phyloP scores from a whole-genome alignment of 805 yeast genomes.

The Gaillardinia entomophila region DNA sequence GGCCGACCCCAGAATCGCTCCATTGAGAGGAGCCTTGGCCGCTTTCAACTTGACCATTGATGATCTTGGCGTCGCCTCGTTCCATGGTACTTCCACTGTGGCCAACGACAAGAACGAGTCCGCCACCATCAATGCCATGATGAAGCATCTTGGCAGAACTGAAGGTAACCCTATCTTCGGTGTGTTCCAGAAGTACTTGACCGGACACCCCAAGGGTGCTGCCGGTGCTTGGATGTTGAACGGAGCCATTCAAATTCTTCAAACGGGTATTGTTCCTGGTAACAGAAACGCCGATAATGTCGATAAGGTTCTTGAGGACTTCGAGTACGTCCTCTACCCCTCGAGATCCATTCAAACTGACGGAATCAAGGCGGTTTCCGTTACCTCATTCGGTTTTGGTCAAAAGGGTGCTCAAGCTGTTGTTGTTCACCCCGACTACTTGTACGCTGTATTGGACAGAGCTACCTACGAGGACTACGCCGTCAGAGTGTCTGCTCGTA shows the following conservation, averaged over 20 bases:
- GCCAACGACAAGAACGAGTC: conserved; percentile 99
- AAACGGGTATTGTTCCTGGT: conserved; percentile 94
- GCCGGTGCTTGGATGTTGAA: conserved; percentile 99
- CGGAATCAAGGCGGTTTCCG: conserved; percentile 94
- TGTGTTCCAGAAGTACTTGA: conserved; percentile 97
- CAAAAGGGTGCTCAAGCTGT: conserved; percentile 98
- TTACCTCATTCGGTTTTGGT: conserved; percentile 98
- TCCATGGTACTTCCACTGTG: conserved; percentile 98
- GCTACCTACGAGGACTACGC: conserved; percentile 67
- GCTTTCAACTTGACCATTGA: conserved; percentile 89
- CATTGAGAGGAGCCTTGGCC: conserved; percentile 95
- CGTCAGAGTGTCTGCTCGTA: conserved; percentile 68
- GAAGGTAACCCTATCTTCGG: conserved; percentile 97
- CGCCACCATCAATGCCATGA: conserved; percentile 84
- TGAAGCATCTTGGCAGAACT: conserved; percentile 91
- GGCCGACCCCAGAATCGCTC: conserved; percentile 90
- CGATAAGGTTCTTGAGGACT: conserved; percentile 76
- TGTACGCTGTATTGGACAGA: conserved; percentile 76
- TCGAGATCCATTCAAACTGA: conserved; percentile 90
- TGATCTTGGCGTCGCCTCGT: conserved; percentile 92
- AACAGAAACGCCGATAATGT: conserved; percentile 98
- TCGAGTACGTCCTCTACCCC: conserved; percentile 87
- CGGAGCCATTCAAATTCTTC: conserved; percentile 91
- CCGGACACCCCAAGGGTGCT: conserved; percentile 99
- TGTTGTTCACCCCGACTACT: conserved; percentile 87